Evolutionary conservation across 345 rosid species (phyloP), one percentile per base, ranked within the genome.

Genomic region (Sisymbrium altissimum): DNA sequence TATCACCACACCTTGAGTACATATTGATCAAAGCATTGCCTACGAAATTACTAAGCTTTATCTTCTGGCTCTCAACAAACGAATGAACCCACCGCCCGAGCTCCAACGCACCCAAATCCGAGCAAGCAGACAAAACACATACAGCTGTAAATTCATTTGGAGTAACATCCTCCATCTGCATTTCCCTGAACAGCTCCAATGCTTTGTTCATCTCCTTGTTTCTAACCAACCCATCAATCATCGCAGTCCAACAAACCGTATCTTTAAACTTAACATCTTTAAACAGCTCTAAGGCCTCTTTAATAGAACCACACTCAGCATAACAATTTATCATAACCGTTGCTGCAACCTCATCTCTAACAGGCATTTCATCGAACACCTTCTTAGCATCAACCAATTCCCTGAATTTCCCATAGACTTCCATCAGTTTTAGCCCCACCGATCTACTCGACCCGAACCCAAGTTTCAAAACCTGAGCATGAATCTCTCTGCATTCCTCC

Each of bases 201-300:
- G 89, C 96, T 75, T 68, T 79, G 76, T 82, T 81, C 88, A 80
- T 74, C 78, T 86, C 83, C 52, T 75, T 83, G 82, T 85, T 84
- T 79, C 80, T 76, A 35, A 82, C 87, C 72, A 86, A 67, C 69
- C 92, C 90, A 53, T 82, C 88, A 69, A 87, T 87, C 90, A 87
- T 82, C 4, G 87, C 87, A 2, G 90, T 89, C 92, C 92, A 87
- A 70, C 89, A 83, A 54, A 86, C 85, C 0, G 86, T 83, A 74
- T 89, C 95, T 77, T 83, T 85, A 17, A 25, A 19, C 74, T 74
- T 18, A 13, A 85, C 83, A 78, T 61, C 64, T 71, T 39, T 53
- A 40, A 89, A 89, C 15, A 80, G 29, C 40, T 36, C 73, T 63
- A 61, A 19, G 0, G 89, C 91, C 53, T 85, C 82, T 15, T 64